These are phyloP conservation scores for Pythium phragmitis DNA, from an alignment of 352 stramenopile genomes.

Conservation along the genomic window DNA sequence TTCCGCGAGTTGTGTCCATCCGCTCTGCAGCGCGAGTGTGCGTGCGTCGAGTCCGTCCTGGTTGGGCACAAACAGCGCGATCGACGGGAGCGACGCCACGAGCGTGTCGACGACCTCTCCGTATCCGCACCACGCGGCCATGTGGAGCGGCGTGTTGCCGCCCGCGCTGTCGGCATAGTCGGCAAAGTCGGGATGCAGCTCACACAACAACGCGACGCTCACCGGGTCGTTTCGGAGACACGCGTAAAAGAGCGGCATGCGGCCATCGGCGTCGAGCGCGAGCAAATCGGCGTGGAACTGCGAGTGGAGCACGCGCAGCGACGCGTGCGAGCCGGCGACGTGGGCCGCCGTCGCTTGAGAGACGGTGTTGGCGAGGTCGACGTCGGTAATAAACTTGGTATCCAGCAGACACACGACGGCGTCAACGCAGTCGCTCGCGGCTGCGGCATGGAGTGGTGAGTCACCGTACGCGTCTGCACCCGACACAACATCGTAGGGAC, in stretches of 20 bases:
- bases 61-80: slow-evolving; percentile 59
- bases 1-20: slow-evolving; percentile 14
- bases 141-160: slow-evolving; percentile 69
- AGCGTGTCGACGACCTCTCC: slow-evolving; percentile 35
- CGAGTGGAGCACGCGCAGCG: slow-evolving; percentile 41
- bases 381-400: slow-evolving; percentile 33
- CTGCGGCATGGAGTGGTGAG: slow-evolving; percentile 59
- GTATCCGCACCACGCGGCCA: slow-evolving; percentile 47
- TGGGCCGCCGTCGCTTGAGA: slow-evolving; percentile 42
- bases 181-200: slow-evolving; percentile 55
- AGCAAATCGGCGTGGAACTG: slow-evolving; percentile 49
- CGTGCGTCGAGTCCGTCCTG: slow-evolving; percentile 44
- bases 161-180: slow-evolving; percentile 57
- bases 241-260: slow-evolving; percentile 63
- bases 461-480: slow-evolving; percentile 52
- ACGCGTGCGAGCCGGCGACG: slow-evolving; percentile 37
- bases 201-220: slow-evolving; percentile 54
- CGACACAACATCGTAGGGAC: slow-evolving; percentile 10
- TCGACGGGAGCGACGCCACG: slow-evolving; percentile 35
- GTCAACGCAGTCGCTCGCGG: slow-evolving; percentile 32
- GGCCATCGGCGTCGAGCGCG: slow-evolving; percentile 46
- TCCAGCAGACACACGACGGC: slow-evolving; percentile 43
- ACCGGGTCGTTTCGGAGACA: slow-evolving; percentile 49
- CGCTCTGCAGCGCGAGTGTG: slow-evolving; percentile 39
- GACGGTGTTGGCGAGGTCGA: slow-evolving; percentile 42